Conservation (phyloP, 176 grass and related monocot genomes). For the Phragmites australis region DNA sequence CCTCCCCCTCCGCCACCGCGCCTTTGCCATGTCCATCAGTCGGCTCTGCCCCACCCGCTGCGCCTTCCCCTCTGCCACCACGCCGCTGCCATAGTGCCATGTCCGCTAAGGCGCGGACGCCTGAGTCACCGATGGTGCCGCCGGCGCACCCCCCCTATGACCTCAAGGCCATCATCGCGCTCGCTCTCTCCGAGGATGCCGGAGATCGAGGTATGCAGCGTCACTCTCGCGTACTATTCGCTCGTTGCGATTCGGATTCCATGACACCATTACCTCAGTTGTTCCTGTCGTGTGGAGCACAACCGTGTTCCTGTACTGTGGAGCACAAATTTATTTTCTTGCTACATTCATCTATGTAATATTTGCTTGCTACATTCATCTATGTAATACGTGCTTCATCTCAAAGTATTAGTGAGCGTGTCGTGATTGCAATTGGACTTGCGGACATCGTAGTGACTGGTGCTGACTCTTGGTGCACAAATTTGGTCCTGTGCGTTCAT, state of each 20-base stretch:
- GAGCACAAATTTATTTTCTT: neutral
- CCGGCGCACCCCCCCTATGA: slow-evolving; percentile 94
- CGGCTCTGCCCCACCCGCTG: neutral
- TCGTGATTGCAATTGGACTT: neutral
- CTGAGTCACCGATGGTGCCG: slow-evolving; percentile 40
- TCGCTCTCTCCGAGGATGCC: slow-evolving; percentile 95
- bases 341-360: neutral
- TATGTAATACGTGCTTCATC: neutral
- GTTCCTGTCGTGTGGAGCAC: neutral
- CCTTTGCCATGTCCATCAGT: no score
- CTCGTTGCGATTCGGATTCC: neutral
- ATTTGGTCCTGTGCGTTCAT: neutral
- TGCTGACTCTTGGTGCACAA: neutral
- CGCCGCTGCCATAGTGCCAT: slow-evolving; percentile 23
- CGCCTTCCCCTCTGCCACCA: slow-evolving; percentile 24
- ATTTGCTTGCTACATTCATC: neutral
- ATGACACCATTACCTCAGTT: neutral
- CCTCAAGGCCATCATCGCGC: slow-evolving; percentile 70
- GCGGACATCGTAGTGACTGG: neutral
- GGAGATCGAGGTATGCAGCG: slow-evolving; percentile 64
- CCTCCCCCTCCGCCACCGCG: no score
- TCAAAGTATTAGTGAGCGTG: neutral
- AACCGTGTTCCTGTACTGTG: neutral
- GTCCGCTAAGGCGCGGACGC: slow-evolving; percentile 22
- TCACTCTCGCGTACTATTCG: neutral